Conservation (phyloP, 2,329 filamentous ascomycete species). For the Fusarium keratoplasticum region DNA sequence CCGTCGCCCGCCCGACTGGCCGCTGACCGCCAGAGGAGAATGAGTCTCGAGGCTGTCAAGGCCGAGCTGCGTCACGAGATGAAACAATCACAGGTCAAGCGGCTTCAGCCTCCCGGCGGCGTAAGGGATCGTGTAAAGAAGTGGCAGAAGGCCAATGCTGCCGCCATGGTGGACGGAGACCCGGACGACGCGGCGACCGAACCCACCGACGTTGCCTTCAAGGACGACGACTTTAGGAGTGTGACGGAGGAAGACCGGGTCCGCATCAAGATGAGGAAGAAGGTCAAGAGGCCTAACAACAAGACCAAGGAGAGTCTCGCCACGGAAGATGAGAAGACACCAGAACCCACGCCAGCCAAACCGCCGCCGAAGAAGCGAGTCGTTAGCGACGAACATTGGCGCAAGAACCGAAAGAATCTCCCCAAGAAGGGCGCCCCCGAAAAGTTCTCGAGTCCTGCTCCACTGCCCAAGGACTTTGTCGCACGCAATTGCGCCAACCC, state of each 20-base stretch:
- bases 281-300: slow-evolving; percentile 52
- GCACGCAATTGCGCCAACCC: slow-evolving; percentile 65
- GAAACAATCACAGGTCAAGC: slow-evolving; percentile 68
- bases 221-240: slow-evolving; percentile 66
- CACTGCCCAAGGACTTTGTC: slow-evolving; percentile 70
- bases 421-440: slow-evolving; percentile 55
- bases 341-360: slow-evolving; percentile 48
- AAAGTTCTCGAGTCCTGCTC: slow-evolving; percentile 43
- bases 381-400: slow-evolving; percentile 93
- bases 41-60: slow-evolving; percentile 70
- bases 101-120: slow-evolving; percentile 71
- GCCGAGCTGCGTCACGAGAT: slow-evolving; percentile 63
- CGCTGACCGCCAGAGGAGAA: slow-evolving; percentile 64
- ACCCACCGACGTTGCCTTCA: slow-evolving; percentile 71
- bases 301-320: slow-evolving; percentile 42
- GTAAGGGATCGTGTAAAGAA: slow-evolving; percentile 83
- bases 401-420: slow-evolving; percentile 67
- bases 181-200: slow-evolving; percentile 66
- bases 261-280: slow-evolving; percentile 66
- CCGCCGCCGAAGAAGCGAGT: slow-evolving; percentile 88
- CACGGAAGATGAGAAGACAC: slow-evolving; percentile 38
- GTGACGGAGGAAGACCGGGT: slow-evolving; percentile 71
- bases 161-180: slow-evolving; percentile 64
- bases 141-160: slow-evolving; percentile 85
- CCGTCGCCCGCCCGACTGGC: slow-evolving; percentile 67